These are phyloP conservation scores for Sicyos baderoa DNA, from an alignment of 306 rosid genomes.

Conservation along the genomic window DNA sequence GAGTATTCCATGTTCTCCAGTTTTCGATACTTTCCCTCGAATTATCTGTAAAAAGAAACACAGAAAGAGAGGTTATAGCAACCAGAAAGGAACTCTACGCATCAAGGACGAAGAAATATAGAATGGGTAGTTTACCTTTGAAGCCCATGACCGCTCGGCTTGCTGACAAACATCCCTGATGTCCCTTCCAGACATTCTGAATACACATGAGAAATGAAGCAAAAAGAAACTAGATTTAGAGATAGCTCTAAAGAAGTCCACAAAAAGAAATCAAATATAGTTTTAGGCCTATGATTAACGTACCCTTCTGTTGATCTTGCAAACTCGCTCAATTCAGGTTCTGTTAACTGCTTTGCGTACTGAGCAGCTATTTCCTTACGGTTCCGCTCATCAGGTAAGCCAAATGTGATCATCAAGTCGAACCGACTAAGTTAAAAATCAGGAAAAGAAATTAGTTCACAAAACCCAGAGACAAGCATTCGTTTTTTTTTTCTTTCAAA, in stretches of 20 bases:
- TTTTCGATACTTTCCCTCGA: constrained; percentile 36
- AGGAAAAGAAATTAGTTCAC: background rate
- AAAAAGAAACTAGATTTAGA: background rate
- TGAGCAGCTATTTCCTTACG: constrained; percentile 73
- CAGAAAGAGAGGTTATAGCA: constrained; percentile 1
- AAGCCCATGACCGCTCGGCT: constrained; percentile 94
- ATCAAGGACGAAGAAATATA: background rate
- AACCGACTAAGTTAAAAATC: constrained; percentile 48
- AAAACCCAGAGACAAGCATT: constrained; percentile 13
- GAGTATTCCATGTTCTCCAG: constrained; percentile 30
- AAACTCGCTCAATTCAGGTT: constrained; percentile 40
- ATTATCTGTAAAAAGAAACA: constrained; percentile 42
- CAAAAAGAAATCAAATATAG: background rate
- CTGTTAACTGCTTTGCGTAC: constrained; percentile 68
- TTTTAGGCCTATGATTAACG: constrained; percentile 20
- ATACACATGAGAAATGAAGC: constrained; percentile 15
- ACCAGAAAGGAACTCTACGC: background rate
- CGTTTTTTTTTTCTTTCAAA: too few relatives aligned
- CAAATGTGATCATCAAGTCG: constrained; percentile 64
- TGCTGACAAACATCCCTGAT: constrained; percentile 78
- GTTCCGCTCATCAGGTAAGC: constrained; percentile 62
- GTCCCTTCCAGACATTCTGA: constrained; percentile 94
- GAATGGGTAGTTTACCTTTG: constrained; percentile 46
- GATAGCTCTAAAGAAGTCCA: background rate
- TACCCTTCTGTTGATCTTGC: constrained; percentile 44